phyloP scores from a whole-genome alignment of 805 yeast species.

The Clavispora asparagi region DNA sequence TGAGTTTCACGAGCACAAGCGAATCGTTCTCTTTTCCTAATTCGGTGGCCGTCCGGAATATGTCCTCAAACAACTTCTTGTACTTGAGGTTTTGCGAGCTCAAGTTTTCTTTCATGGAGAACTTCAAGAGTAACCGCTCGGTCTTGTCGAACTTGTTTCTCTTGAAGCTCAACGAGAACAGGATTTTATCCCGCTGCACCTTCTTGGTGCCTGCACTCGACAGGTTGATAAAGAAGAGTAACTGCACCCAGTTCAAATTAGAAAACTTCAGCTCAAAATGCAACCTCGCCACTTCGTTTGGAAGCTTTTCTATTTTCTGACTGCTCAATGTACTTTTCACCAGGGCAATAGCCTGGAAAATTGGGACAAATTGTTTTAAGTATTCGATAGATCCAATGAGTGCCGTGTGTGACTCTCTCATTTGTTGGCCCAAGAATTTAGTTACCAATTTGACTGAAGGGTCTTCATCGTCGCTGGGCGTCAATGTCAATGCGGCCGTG shows the following conservation, averaged over 20 bases:
- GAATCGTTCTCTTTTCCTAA: slow-evolving; percentile 5
- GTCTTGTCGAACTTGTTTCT: slow-evolving; percentile 26
- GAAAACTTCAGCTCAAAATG: slow-evolving; percentile 28
- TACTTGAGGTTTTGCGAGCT: slow-evolving; percentile 32
- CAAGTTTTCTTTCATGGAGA: slow-evolving; percentile 34
- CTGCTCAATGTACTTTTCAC: slow-evolving; percentile 8
- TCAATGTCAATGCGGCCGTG: slow-evolving; percentile 2
- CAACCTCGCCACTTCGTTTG: slow-evolving; percentile 28
- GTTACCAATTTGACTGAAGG: slow-evolving; percentile 15
- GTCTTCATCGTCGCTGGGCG: slow-evolving; percentile 7
- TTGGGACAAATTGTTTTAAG: slow-evolving; percentile 26
- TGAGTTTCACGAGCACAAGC: slow-evolving; percentile 25
- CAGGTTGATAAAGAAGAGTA: slow-evolving; percentile 27
- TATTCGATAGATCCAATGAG: slow-evolving; percentile 31
- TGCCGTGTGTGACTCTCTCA: slow-evolving; percentile 6
- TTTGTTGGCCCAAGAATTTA: slow-evolving; percentile 20
- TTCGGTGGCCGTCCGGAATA: slow-evolving; percentile 11
- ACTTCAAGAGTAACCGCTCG: slow-evolving; percentile 18
- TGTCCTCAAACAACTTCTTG: slow-evolving; percentile 31
- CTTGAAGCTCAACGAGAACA: slow-evolving; percentile 22
- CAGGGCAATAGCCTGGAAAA: slow-evolving; percentile 20
- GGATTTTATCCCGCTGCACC: slow-evolving; percentile 30
- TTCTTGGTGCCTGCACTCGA: slow-evolving; percentile 24
- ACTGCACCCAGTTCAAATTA: slow-evolving; percentile 27
- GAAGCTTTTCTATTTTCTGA: slow-evolving; percentile 8